phyloP scores from a whole-genome alignment of 169 alveolate genomes.

The Cyclospora cayetanensis region DNA sequence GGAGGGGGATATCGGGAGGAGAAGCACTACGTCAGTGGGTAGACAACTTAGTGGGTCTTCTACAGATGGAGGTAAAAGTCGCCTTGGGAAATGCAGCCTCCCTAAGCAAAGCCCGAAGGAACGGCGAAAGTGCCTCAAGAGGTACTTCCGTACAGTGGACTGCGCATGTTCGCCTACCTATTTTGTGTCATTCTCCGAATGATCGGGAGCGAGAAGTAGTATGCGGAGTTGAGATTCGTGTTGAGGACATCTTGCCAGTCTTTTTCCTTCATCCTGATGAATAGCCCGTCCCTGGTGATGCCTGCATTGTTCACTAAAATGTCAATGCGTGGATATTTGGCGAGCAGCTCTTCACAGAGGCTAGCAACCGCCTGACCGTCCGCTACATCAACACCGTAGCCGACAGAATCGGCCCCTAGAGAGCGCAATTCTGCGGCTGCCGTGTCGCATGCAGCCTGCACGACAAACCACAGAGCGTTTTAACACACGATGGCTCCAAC shows the following conservation, averaged over 20 bases:
- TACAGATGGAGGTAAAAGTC: no score
- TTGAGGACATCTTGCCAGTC: constrained; percentile 91
- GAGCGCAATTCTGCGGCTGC: constrained; percentile 75
- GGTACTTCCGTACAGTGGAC: neutral
- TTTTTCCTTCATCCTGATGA: constrained; percentile 86
- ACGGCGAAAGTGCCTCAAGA: no score
- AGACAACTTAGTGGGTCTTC: no score
- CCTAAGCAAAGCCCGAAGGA: no score
- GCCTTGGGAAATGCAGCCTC: no score
- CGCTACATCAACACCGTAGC: constrained; percentile 77
- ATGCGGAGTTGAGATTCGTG: constrained; percentile 84
- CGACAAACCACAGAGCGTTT: neutral
- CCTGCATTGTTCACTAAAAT: constrained; percentile 94
- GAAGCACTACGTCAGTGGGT: no score
- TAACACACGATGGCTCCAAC: neutral
- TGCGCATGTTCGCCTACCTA: neutral
- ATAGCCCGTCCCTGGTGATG: constrained; percentile 87
- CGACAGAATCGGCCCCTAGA: constrained; percentile 71
- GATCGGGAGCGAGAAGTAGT: constrained; percentile 75
- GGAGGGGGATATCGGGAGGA: no score
- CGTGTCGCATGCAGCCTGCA: constrained; percentile 77
- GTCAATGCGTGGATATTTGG: constrained; percentile 84
- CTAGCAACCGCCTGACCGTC: constrained; percentile 72
- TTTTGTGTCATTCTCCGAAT: constrained; percentile 74
- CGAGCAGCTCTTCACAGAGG: constrained; percentile 70